Evolutionary conservation across 1,284 basidiomycete genomes (phyloP).

Genomic region (Pyrrhoderma noxium): DNA sequence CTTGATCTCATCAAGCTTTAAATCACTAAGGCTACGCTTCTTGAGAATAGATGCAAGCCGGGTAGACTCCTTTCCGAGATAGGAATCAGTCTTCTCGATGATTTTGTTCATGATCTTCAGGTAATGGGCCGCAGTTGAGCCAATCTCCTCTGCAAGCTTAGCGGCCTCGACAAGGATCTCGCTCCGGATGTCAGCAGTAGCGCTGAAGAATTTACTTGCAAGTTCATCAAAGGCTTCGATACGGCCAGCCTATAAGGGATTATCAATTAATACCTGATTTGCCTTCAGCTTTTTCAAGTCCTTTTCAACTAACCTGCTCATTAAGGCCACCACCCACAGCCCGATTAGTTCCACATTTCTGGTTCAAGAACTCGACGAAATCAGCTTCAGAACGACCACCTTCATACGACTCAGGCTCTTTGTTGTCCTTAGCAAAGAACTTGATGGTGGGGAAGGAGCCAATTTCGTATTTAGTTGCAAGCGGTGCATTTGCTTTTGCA

Average conservation of each 20-base stretch:
- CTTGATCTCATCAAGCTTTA: constrained; percentile 91
- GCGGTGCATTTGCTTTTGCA: constrained; percentile 66
- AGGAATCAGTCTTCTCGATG: constrained; percentile 61
- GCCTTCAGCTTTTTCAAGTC: constrained; percentile 1
- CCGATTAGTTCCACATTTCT: constrained; percentile 83
- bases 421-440: constrained; percentile 77
- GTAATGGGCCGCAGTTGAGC: constrained; percentile 72
- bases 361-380: constrained; percentile 73
- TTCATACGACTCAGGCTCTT: constrained; percentile 59
- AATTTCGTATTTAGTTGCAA: constrained; percentile 73
- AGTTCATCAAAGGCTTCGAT: constrained; percentile 72
- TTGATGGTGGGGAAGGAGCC: constrained; percentile 85
- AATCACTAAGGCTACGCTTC: constrained; percentile 65
- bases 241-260: constrained; percentile 71
- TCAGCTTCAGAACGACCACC: constrained; percentile 60
- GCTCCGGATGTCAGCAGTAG: constrained; percentile 47
- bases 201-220: constrained; percentile 71
- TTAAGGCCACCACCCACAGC: constrained; percentile 75
- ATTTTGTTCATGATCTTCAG: constrained; percentile 89
- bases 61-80: constrained; percentile 81
- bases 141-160: constrained; percentile 37
- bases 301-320: constrained; percentile 44
- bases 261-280: not conserved
- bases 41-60: constrained; percentile 72
- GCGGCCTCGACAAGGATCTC: constrained; percentile 60